Base-by-base conservation (phyloP, 164 flowering plant genomes). In the Protea cynaroides region DNA sequence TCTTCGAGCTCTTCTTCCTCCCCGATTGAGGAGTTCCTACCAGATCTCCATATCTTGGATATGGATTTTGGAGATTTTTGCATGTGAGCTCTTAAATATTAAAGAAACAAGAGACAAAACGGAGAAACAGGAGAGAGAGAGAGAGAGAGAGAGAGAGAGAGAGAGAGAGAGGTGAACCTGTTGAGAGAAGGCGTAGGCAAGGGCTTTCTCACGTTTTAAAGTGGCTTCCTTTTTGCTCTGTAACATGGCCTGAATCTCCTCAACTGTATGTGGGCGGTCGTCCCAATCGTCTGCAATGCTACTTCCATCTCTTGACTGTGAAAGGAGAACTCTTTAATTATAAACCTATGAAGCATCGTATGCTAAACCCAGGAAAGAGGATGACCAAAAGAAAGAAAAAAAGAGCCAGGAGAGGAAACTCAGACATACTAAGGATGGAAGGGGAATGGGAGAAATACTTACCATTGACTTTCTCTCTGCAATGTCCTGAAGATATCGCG, bases 191-290 rank as follows among this genome's bases (percentile, higher is more conserved):
- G 91, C 87, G 1, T 83, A 80, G 59, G 92, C 83, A 4, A 88
- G 77, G 38, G 58, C 78, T 72, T 74, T 85, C 59, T 89, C 89
- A 12, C 86, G 85, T 62, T 76, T 83, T 70, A 83, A 58, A 55
- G 89, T 84, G 34, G 85, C 84, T 18, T 85, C 90, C 58, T 85
- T 86, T 65, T 85, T 78, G 34, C 71, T 79, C 62, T 83, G 84
- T 62, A 91, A 69, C 83, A 85, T 83, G 1, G 89, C 92, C 70
- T 91, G 86, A 7, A 84, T 83, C 71, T 91, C 97, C 62, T 88
- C 89, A 49, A 84, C 57, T 23, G 93, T 83, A 65, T 81, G 89
- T 0, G 86, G 85, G 12, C 86, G 76, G 5, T 89, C 89, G 62
- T 89, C 92, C 89, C 89, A 86, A 62, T 85, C 89, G 52, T 80